phyloP scores from a whole-genome alignment of 116 monocot species.

The Iris pallida region DNA sequence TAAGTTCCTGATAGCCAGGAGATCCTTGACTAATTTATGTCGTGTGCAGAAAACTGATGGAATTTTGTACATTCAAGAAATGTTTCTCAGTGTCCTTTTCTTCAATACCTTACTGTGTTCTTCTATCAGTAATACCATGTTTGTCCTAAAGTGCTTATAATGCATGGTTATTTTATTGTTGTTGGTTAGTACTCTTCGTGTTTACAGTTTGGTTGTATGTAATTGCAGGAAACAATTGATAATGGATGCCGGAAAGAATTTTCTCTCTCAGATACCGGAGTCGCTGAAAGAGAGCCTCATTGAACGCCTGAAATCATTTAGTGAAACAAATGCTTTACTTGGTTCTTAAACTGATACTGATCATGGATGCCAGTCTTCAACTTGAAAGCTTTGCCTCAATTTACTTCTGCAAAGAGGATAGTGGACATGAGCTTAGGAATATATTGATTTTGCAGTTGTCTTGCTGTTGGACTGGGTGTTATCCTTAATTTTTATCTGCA shows the following conservation, averaged over 20 bases:
- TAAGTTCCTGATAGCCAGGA: too few species aligned
- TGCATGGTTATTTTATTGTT: not conserved
- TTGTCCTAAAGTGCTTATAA: not conserved
- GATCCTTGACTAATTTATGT: not conserved
- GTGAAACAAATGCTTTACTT: slow-evolving; percentile 20
- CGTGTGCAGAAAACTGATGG: not conserved
- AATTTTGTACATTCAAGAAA: not conserved
- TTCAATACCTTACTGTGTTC: not conserved
- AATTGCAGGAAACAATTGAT: slow-evolving; percentile 49
- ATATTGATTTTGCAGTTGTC: slow-evolving; percentile 18
- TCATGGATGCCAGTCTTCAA: too few species aligned
- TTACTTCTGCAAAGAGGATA: too few species aligned
- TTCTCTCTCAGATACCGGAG: slow-evolving; percentile 46
- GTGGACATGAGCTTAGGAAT: not conserved
- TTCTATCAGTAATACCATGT: not conserved
- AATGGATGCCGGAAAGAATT: slow-evolving; percentile 37
- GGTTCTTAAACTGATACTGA: slow-evolving; percentile 15
- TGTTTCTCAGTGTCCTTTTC: not conserved
- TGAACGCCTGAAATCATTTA: slow-evolving; percentile 32
- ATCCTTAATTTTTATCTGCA: slow-evolving; percentile 6
- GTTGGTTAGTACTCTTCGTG: not conserved
- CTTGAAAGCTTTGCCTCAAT: too few species aligned
- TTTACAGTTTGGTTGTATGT: not conserved
- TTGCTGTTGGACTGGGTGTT: slow-evolving; percentile 10
- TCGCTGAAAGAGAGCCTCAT: slow-evolving; percentile 43